Conservation (phyloP, 2,329 filamentous ascomycete species). For the Epichloe brachyelytri region DNA sequence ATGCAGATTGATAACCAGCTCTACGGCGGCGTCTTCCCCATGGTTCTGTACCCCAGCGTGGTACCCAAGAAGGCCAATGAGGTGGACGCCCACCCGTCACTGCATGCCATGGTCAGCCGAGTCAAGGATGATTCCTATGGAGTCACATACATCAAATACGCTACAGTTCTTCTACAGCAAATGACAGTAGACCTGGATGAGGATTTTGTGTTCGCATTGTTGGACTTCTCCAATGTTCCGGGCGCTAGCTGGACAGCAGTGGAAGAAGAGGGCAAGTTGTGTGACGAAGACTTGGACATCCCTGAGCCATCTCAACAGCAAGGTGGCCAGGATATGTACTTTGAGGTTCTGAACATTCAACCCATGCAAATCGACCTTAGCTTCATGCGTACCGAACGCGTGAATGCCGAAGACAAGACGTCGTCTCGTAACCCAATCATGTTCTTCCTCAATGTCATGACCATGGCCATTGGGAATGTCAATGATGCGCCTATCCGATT, state of each 20-base stretch:
- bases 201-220: constrained; percentile 90
- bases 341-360: constrained; percentile 91
- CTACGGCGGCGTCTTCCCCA: constrained; percentile 95
- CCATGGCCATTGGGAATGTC: constrained; percentile 98
- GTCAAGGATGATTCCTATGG: constrained; percentile 98
- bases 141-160: constrained; percentile 97
- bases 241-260: constrained; percentile 62
- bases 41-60: constrained; percentile 92
- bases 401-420: constrained; percentile 92
- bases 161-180: constrained; percentile 83
- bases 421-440: constrained; percentile 87
- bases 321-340: constrained; percentile 88
- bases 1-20: constrained; percentile 98
- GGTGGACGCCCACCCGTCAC: constrained; percentile 88
- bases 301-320: constrained; percentile 81
- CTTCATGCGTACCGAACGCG: constrained; percentile 89
- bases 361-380: constrained; percentile 97
- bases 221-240: constrained; percentile 89
- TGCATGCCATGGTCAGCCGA: constrained; percentile 80
- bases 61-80: constrained; percentile 95
- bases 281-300: constrained; percentile 80
- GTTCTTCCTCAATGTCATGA: constrained; percentile 97
- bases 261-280: constrained; percentile 71
- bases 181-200: constrained; percentile 98
- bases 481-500: constrained; percentile 92